phyloP scores from a whole-genome alignment of 805 yeast species.

The Wickerhamomyces pijperi region DNA sequence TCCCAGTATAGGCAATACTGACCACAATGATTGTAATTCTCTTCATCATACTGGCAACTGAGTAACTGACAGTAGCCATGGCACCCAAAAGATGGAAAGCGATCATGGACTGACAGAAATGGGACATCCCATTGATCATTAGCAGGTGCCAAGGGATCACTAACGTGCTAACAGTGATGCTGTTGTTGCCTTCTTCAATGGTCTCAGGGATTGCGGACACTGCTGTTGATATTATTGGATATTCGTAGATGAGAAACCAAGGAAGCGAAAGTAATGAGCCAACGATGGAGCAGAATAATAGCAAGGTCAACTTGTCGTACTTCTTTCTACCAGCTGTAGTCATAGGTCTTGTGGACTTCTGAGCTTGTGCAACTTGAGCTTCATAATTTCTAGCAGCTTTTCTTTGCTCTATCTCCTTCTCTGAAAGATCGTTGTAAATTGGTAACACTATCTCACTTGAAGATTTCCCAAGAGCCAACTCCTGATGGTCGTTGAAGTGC shows the following conservation, averaged over 20 bases:
- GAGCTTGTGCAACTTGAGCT: slow-evolving; percentile 5
- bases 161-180: not conserved
- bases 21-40: slow-evolving; percentile 75
- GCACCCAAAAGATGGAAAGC: slow-evolving; percentile 75
- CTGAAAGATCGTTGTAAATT: not conserved
- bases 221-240: slow-evolving; percentile 21
- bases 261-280: slow-evolving; percentile 68
- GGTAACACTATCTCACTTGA: slow-evolving; percentile 5
- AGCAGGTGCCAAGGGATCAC: slow-evolving; percentile 37
- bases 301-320: slow-evolving; percentile 73
- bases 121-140: slow-evolving; percentile 59
- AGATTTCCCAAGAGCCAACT: slow-evolving; percentile 10
- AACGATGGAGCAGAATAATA: slow-evolving; percentile 65
- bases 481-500: slow-evolving; percentile 14
- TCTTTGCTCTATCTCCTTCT: slow-evolving; percentile 6
- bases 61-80: slow-evolving; percentile 75
- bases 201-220: slow-evolving; percentile 12
- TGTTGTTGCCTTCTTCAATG: slow-evolving; percentile 6
- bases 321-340: too few relatives aligned
- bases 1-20: slow-evolving; percentile 58
- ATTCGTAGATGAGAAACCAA: slow-evolving; percentile 60
- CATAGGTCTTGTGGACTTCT: slow-evolving; percentile 5
- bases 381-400: slow-evolving; percentile 7
- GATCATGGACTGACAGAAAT: slow-evolving; percentile 68
- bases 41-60: slow-evolving; percentile 80